A percentile compares a stretch with the other conserved stretches of the same genome.
phyloP scores from a whole-genome alignment of 2,329 filamentous ascomycete genomes.

The Cladorrhinum sp. region DNA sequence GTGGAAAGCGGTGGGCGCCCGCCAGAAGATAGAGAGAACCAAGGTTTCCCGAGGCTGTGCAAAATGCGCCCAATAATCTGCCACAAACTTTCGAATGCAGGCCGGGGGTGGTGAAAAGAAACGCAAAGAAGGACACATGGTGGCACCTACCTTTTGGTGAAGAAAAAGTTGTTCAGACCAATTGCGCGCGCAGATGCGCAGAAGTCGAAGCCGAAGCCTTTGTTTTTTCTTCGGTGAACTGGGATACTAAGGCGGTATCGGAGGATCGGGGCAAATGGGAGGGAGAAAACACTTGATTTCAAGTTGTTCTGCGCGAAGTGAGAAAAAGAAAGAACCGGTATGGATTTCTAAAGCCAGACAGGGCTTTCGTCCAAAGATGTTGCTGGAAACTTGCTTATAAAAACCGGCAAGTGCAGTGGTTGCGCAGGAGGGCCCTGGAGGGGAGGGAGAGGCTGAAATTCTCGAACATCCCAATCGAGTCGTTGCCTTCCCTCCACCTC shows the following conservation, averaged over 20 bases:
- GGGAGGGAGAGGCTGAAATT: conserved; percentile 26
- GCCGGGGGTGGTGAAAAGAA: neutral
- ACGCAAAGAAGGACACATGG: neutral
- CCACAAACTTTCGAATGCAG: neutral
- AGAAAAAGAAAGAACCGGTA: neutral
- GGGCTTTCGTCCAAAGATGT: neutral
- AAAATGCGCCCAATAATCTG: neutral
- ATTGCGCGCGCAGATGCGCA: neutral
- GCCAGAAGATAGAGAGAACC: neutral
- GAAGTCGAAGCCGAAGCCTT: neutral
- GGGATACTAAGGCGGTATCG: neutral
- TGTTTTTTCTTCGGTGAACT: neutral
- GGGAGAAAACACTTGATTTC: no score
- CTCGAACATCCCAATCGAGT: conserved; percentile 22
- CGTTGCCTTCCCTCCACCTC: conserved; percentile 26
- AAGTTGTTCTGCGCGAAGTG: neutral
- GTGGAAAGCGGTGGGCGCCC: neutral
- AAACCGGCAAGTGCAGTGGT: conserved; percentile 16
- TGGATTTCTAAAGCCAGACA: neutral
- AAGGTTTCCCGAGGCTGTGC: neutral
- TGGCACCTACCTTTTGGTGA: neutral
- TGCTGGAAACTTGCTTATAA: conserved; percentile 19
- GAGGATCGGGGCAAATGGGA: neutral
- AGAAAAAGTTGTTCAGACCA: neutral
- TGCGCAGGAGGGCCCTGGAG: neutral